Evolutionary conservation across 306 rosid species (phyloP), one percentile per base, ranked within the genome.

Genomic region (Vicia faba): DNA sequence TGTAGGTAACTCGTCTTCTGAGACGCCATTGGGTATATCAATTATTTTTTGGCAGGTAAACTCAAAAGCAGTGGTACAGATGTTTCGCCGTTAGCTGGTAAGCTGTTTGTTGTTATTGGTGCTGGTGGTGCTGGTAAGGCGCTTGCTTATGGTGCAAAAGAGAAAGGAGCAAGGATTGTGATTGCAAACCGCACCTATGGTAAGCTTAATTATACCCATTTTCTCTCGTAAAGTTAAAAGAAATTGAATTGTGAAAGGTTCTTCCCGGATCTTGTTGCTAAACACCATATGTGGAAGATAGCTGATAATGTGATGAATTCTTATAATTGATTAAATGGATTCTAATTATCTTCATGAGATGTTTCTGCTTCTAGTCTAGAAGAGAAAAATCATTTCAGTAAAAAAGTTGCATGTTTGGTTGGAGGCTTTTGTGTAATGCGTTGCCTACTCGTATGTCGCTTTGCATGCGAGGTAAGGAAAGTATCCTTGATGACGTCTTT

Each of bases 51-150:
- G 58, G 50, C 73, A 87, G 96, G 67, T 70, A 81, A 78, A 53
- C 63, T 49, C 23, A 72, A 80, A 46, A 62, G 69, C 66, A 69
- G 85, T 75, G 60, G 57, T 61, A 9, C 75, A 62, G 61, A 71
- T 63, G 54, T 66, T 69, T 89, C 97, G 1, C 96, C 91, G 61
- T 85, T 93, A 82, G 89, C 87, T 70, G 98, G 98, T 77, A 89
- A 79, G 83, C 78, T 82, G 49, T 83, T 93, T 76, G 85, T 89
- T 76, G 92, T 93, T 77, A 88, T 93, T 73, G 98, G 98, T 59
- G 98, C 97, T 69, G 97, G 98, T 79, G 98, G 97, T 36, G 96
- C 96, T 18, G 96, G 90, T 53, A 89, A 93, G 83, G 97, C 98
- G 50, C 84, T 89, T 75, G 98, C 98, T 58, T 93, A 84, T 78